Evolutionary conservation across 2,329 filamentous ascomycete species (phyloP).

Genomic region (Eutypa lata): DNA sequence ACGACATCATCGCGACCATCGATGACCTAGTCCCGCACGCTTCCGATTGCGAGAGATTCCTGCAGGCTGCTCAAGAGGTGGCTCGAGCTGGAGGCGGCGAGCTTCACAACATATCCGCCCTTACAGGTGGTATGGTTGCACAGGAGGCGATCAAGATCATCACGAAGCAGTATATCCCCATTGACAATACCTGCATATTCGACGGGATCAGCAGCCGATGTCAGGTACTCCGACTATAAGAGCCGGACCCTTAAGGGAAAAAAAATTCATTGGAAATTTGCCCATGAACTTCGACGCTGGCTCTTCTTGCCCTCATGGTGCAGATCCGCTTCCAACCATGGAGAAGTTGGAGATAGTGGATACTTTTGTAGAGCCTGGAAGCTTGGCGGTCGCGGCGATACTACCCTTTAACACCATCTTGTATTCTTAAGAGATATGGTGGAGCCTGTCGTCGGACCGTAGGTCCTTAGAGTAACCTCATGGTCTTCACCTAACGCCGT

Average conservation of each 20-base stretch:
- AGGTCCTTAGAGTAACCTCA: slow-evolving; percentile 31
- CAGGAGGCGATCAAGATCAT: slow-evolving; percentile 94
- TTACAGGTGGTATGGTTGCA: slow-evolving; percentile 89
- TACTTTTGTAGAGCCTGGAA: slow-evolving; percentile 21
- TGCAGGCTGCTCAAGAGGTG: slow-evolving; percentile 61
- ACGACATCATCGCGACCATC: slow-evolving; percentile 51
- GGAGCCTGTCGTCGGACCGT: slow-evolving; percentile 32
- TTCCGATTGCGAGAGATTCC: slow-evolving; percentile 46
- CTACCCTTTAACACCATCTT: slow-evolving; percentile 24
- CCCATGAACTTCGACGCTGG: slow-evolving; percentile 12
- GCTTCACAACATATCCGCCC: slow-evolving; percentile 85
- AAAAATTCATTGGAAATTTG: slow-evolving; percentile 8
- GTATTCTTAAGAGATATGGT: slow-evolving; percentile 14
- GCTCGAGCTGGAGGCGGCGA: slow-evolving; percentile 79
- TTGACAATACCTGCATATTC: slow-evolving; percentile 69
- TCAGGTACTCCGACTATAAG: slow-evolving; percentile 53
- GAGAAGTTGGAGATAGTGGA: slow-evolving; percentile 24
- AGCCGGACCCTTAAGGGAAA: slow-evolving; percentile 15
- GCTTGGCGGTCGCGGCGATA: slow-evolving; percentile 26
- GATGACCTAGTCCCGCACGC: slow-evolving; percentile 44
- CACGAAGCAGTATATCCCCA: slow-evolving; percentile 69
- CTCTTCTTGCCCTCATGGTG: slow-evolving; percentile 21
- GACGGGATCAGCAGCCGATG: slow-evolving; percentile 64
- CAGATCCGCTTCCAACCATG: slow-evolving; percentile 30
- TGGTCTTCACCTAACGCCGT: slow-evolving; percentile 14